A percentile compares a stretch with the other conserved stretches of the same genome.
phyloP scores from a whole-genome alignment of 345 rosid species.

The Brassica nigra region DNA sequence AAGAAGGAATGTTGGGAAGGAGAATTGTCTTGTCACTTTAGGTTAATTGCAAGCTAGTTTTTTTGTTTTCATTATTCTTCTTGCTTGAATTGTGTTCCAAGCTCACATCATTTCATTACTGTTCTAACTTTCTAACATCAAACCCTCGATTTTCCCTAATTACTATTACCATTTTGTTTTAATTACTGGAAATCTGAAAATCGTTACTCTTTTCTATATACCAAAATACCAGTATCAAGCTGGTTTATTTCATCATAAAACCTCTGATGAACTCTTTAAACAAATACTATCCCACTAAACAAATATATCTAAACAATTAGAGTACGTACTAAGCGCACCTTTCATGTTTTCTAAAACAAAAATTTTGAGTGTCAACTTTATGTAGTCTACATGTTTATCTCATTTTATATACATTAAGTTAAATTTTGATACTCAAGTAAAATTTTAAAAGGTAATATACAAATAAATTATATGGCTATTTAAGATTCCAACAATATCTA shows the following conservation, averaged over 20 bases:
- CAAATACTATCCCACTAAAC: background rate
- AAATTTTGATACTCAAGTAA: background rate
- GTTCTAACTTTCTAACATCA: constrained; percentile 6
- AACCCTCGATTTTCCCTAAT: background rate
- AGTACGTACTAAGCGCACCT: background rate
- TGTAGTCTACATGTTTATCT: background rate
- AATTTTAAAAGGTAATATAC: background rate
- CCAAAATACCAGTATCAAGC: constrained; percentile 18
- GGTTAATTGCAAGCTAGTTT: constrained; percentile 16
- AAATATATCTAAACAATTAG: too few species aligned
- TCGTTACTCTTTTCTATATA: background rate
- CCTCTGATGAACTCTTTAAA: background rate
- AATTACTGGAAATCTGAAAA: background rate
- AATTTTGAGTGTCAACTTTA: background rate
- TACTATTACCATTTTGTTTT: background rate
- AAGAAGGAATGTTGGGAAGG: constrained; percentile 33
- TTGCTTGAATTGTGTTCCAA: constrained; percentile 44
- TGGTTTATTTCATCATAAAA: constrained; percentile 6
- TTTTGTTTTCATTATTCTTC: constrained; percentile 8
- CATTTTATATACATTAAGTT: background rate
- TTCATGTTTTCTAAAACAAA: background rate
- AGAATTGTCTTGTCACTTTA: constrained; percentile 32
- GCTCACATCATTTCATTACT: constrained; percentile 21
- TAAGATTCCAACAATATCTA: too few species aligned
- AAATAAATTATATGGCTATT: background rate